Percentiles rank a stretch among this genome's conserved stretches.
These are phyloP conservation scores for Monilinia polystroma DNA, from an alignment of 2,329 filamentous ascomycete species.

Conservation along the genomic window DNA sequence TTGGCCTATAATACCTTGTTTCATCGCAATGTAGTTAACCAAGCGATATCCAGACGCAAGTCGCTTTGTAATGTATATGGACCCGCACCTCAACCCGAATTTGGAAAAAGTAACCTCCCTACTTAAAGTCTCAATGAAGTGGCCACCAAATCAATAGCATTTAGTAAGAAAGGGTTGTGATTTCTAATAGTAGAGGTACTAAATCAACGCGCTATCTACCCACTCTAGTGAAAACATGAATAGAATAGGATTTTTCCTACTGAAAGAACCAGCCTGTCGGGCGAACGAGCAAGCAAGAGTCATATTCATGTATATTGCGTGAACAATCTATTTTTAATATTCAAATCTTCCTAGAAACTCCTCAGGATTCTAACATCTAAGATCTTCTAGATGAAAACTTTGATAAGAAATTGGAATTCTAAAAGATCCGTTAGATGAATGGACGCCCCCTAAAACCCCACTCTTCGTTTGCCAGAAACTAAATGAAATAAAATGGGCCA, in stretches of 20 bases:
- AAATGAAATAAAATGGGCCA: background rate
- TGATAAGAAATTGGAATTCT: background rate
- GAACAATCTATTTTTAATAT: background rate
- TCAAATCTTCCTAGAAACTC: background rate
- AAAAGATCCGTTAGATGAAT: background rate
- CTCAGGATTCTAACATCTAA: background rate
- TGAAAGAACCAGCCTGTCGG: background rate
- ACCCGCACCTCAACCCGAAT: background rate
- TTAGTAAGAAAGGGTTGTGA: background rate
- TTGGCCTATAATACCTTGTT: background rate
- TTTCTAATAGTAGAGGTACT: background rate
- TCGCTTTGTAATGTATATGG: background rate
- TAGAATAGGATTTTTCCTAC: no score
- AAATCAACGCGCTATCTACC: background rate
- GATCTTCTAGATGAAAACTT: background rate
- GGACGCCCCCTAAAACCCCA: background rate
- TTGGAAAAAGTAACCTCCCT: background rate
- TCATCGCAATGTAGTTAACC: background rate
- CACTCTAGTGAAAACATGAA: background rate
- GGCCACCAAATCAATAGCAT: background rate
- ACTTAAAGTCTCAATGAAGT: background rate
- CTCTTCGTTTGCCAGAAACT: slow-evolving; percentile 4
- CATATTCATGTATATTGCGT: background rate
- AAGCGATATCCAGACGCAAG: slow-evolving; percentile 1
- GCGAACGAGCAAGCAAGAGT: no score